Evolutionary conservation across 129 eudicot genomes (phyloP), one percentile per base, ranked within the genome.

Genomic region (Ambrosia artemisiifolia): DNA sequence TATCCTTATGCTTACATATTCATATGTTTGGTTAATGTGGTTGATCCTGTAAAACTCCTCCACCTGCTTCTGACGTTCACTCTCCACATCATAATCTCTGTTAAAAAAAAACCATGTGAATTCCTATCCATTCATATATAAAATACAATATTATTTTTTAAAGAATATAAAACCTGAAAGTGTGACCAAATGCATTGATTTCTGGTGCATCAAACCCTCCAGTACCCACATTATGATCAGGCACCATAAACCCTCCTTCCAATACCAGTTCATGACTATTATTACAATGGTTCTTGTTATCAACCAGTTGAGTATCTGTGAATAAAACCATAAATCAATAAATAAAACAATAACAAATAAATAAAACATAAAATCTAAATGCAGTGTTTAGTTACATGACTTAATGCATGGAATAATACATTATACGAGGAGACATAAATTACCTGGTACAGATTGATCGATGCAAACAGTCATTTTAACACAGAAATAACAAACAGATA

Each of bases 11-110:
- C 95, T 83, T 83, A 91, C 98, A 81, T 64, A 92, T 59, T 92
- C 98, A 47, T 80, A 86, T 42, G 94, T 77, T 77, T 92, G 98
- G 80, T 85, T 77, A 43, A 87, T 92, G 79, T 92, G 98, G 54
- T 88, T 81, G 79, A 83, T 20, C 47, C 87, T 62, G 60, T 92
- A 92, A 75, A 86, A 87, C 47, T 89, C 89, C 66, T 92, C 96
- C 1, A 92, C 98, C 3, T 73, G 50, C 62, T 84, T 81, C 76
- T 89, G 87, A 38, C 98, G 75, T 72, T 81, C 86, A 34, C 86
- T 83, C 57, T 83, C 87, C 0, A 51, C 89, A 67, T 87, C 65
- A 64, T 92, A 92, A 38, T 89, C 94, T 83, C 98, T 92, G 74
- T 55, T 55, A 3, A 40, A 33, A 19, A 19, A 7, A 38, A 6